Base-by-base conservation (phyloP, 768 basidiomycete species). In the Lenzites betulinus region DNA sequence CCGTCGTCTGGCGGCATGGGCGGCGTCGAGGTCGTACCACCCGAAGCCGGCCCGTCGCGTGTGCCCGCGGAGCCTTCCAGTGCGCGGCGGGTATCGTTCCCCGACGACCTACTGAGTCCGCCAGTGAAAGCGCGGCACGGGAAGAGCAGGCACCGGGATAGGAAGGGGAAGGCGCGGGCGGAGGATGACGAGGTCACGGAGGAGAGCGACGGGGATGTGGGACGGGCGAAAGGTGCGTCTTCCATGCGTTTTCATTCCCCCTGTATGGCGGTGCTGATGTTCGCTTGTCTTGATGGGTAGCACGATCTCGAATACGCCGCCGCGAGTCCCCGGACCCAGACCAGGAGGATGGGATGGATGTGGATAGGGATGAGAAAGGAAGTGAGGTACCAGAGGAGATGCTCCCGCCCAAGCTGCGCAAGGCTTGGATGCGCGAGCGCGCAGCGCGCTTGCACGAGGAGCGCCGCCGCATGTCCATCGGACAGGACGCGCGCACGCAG, bases 341-440 rank as follows among this genome's bases (percentile, higher is more conserved):
- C 4, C 38, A 18, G 18, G 38, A 16, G 7, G 56, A 54, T 8
- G 59, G 58, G 36, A 63, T 66, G 59, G 66, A 69, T 7, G 57
- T 67, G 2, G 66, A 65, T 7, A n/a, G n/a, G n/a, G n/a, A n/a
- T n/a, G n/a, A n/a, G n/a, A 44, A 53, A 26, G 59, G 59, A 15
- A 23, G 23, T 35, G 54, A 60, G n/a, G 16, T 35, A 53, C 55
- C 28, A 12, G 60, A 66, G 13, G 78, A 78, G 12, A 73, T 71
- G 50, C 77, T 88, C 65, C 87, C 87, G 6, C 86, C 87, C 3
- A 85, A 84, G 71, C 81, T 89, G 81, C 77, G 87, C 39, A 89
- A 85, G 63, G 62, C 63, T 3, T 77, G 77, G 79, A 66, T 72
- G 23, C 71, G 68, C 20, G 54, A 66, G 44, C 68, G 54, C 23